Evolutionary conservation across 2,329 filamentous ascomycete species (phyloP).

Genomic region (Diaporthe sp.): DNA sequence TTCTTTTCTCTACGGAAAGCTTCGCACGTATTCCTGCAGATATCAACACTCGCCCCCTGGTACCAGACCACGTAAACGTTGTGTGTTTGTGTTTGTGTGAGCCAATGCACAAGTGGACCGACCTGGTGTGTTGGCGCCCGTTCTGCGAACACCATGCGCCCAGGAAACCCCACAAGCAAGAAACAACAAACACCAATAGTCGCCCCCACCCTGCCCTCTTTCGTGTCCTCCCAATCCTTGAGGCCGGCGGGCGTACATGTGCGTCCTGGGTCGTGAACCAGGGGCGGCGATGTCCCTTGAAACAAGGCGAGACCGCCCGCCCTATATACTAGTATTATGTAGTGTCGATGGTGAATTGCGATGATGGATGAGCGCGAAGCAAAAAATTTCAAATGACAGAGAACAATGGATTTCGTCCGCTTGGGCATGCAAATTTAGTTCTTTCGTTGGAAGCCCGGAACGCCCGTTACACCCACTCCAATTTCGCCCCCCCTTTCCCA

Average conservation of each 20-base stretch:
- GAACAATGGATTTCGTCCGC: conserved; percentile 24
- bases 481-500: not conserved
- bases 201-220: not conserved
- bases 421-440: conserved; percentile 22
- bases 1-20: conserved; percentile 7
- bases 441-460: conserved; percentile 18
- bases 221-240: conserved; percentile 11
- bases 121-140: conserved; percentile 17
- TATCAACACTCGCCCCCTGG: conserved; percentile 21
- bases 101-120: conserved; percentile 20
- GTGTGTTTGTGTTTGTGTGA: not conserved
- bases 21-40: conserved; percentile 19
- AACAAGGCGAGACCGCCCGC: not conserved
- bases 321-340: conserved; percentile 37
- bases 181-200: not conserved
- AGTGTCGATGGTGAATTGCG: conserved; percentile 23
- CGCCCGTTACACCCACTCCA: conserved; percentile 13
- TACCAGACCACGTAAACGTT: conserved; percentile 28
- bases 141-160: conserved; percentile 20
- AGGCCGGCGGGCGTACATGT: not conserved
- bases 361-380: conserved; percentile 12
- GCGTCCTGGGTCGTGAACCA: conserved; percentile 1
- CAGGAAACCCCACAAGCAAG: conserved; percentile 9
- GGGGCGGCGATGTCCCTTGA: not conserved
- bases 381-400: conserved; percentile 3